A percentile compares a stretch with the other conserved stretches of the same genome.
These are phyloP conservation scores for Parmelia sp. DNA, from an alignment of 495 filamentous ascomycete species.

Conservation along the genomic window DNA sequence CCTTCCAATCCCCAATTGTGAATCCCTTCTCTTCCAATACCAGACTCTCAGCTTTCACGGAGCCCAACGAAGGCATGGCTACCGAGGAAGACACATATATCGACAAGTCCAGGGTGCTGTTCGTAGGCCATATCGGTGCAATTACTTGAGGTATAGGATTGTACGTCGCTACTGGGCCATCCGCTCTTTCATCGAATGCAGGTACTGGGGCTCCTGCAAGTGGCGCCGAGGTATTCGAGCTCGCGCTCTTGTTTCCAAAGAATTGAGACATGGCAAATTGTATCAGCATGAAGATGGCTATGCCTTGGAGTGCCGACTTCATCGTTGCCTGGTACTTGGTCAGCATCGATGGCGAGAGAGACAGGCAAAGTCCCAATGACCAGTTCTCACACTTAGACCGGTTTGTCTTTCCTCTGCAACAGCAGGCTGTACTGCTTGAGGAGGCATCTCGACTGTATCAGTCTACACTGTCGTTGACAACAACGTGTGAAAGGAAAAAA, in stretches of 20 bases:
- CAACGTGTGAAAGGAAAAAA: background rate
- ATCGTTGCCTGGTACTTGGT: conserved; percentile 45
- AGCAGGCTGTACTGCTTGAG: conserved; percentile 7
- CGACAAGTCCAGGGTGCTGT: conserved; percentile 72
- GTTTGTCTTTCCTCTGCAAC: conserved; percentile 10
- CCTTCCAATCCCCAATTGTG: conserved; percentile 70
- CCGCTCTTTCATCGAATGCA: conserved; percentile 58
- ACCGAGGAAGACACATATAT: conserved; percentile 77
- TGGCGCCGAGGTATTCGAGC: conserved; percentile 41
- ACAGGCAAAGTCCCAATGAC: background rate
- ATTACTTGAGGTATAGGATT: conserved; percentile 67
- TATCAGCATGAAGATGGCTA: conserved; percentile 62
- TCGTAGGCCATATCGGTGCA: conserved; percentile 79
- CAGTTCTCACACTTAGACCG: conserved; percentile 17
- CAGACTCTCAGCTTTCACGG: conserved; percentile 47
- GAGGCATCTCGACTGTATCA: conserved; percentile 15
- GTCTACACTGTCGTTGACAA: background rate
- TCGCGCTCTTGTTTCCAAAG: conserved; percentile 44
- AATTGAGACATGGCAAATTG: conserved; percentile 58
- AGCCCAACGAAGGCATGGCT: conserved; percentile 57
- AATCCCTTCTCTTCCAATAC: conserved; percentile 78
- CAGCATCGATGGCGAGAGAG: conserved; percentile 10
- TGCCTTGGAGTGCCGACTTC: conserved; percentile 53
- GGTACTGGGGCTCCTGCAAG: conserved; percentile 49
- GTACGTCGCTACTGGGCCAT: conserved; percentile 54